Base-by-base conservation (phyloP, 305 asterid species). In the Stenogyne calaminthoides region DNA sequence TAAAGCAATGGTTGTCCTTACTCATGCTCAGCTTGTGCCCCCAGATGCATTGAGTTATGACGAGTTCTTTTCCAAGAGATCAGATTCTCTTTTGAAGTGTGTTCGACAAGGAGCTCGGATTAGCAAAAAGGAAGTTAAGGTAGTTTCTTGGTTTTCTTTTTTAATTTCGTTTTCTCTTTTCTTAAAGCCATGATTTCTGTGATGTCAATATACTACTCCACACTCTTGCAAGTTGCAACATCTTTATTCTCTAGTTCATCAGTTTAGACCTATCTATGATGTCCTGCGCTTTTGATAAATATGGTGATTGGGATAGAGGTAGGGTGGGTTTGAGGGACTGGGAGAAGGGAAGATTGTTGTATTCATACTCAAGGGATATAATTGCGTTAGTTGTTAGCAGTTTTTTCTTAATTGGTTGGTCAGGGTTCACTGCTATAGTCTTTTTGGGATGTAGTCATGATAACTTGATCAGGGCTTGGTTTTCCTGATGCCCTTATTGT, bases 21-120 rank as follows among this genome's bases (percentile, higher is more conserved):
- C 98, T 56, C 98, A 95, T 76, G 99, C 97, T 81, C 99, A 95
- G 80, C 91, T 95, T 80, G 91, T 97, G n/a, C 98, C 99, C 49
- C 99, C 98, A 3, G 99, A 95, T 85, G 91, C 95, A 64, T 82
- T 92, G 87, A 84, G 73, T 59, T 95, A 91, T 62, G 99, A 92
- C 3, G 98, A 95, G 75, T 95, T 91, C 83, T 80, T 80, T 72
- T 76, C 89, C 74, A 91, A 76, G 79, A 88, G 99, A 84, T 89
- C 98, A 14, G 99, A 91, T 18, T 88, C 96, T 16, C 87, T 95
- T 73, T 74, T 92, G 80, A 95, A 78, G 86, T 83, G 91, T 76
- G 87, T 95, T 16, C 92, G 91, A 37, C 86, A 68, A 76, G 98
- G 96, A 46, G 92, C 96, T 67, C 71, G 82, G 70, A 83, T 92